Conservation (phyloP, 106 monocot genomes). For the Dendrobium chrysotoxum region DNA sequence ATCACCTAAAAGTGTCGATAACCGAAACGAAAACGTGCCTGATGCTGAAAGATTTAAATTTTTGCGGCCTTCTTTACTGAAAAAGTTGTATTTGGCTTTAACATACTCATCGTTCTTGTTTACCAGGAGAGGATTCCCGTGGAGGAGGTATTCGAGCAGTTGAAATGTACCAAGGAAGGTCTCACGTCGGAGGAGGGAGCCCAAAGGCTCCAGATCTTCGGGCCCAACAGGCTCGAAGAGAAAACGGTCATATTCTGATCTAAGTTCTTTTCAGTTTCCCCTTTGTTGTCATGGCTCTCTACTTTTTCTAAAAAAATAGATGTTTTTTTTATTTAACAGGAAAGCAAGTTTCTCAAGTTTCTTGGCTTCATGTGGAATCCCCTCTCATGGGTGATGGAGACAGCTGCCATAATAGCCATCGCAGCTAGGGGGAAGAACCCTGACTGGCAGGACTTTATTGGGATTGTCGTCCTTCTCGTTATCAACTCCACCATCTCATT, state of each 20-base stretch:
- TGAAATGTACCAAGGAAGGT: constrained; percentile 65
- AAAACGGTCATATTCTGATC: constrained; percentile 31
- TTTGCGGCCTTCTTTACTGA: background rate
- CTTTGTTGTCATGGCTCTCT: background rate
- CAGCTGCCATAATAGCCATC: constrained; percentile 91
- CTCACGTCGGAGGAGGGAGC: constrained; percentile 51
- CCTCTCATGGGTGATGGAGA: constrained; percentile 98
- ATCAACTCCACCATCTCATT: constrained; percentile 95
- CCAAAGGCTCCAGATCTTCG: constrained; percentile 52
- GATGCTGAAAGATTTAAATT: background rate
- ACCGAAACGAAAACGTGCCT: background rate
- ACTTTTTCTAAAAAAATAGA: background rate
- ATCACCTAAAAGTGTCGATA: background rate
- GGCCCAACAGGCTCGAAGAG: constrained; percentile 85
- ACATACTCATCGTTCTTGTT: background rate
- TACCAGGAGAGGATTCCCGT: constrained; percentile 59
- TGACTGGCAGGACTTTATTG: constrained; percentile 93
- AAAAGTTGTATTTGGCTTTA: background rate
- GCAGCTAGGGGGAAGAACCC: constrained; percentile 56
- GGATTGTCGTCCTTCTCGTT: constrained; percentile 68
- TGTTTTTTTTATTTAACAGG: constrained; percentile 24
- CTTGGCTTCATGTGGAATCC: constrained; percentile 99
- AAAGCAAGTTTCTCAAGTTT: constrained; percentile 90
- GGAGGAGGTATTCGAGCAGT: constrained; percentile 68
- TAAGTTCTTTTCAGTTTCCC: background rate